Base-by-base conservation (phyloP, 192 early-diverging fungal species). In the Lobulomyces angularis region DNA sequence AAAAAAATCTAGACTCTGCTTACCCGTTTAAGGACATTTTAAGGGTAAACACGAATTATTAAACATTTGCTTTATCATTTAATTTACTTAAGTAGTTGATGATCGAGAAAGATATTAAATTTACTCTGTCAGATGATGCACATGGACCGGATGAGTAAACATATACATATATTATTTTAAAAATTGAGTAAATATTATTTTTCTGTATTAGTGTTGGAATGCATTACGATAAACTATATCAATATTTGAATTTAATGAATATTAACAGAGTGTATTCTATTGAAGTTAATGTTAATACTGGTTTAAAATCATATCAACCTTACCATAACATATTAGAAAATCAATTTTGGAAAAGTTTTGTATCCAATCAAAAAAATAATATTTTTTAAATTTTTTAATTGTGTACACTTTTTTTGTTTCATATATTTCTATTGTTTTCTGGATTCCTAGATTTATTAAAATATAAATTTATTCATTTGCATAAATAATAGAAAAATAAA, bases 81-180 rank as follows among this genome's bases (percentile, higher is more conserved):
- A 44, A 2, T 17, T 29, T 48, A 25, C 5, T 38, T 27, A 17
- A 8, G 6, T 33, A 57, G 39, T 55, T 80, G 50, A 78, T 82
- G 55, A 82, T 82, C 9, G 14, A 69, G 3, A 29, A 72, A 24
- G 75, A 72, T 25, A 83, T 86, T 7, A 69, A 67, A 17, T 72
- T 93, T 30, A 90, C 87, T 2, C 56, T 98, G 2, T 84, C 84
- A 5, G 94, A 98, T 47, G 94, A 98, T 59, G 81, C 80, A 33
- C 94, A 98, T 51, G 90, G 89, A 5, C 86, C 86, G 14, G 41
- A 71, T 21, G 84, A 86, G n/a, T n/a, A n/a, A n/a, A n/a, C n/a
- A n/a, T n/a, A n/a, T n/a, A n/a, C n/a, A n/a, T n/a, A n/a, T n/a
- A n/a, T n/a, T n/a, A n/a, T n/a, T n/a, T n/a, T n/a, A n/a, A n/a